Evolutionary conservation across 2,329 filamentous ascomycete genomes (phyloP).

Genomic region (Pezizomycotina sp.): DNA sequence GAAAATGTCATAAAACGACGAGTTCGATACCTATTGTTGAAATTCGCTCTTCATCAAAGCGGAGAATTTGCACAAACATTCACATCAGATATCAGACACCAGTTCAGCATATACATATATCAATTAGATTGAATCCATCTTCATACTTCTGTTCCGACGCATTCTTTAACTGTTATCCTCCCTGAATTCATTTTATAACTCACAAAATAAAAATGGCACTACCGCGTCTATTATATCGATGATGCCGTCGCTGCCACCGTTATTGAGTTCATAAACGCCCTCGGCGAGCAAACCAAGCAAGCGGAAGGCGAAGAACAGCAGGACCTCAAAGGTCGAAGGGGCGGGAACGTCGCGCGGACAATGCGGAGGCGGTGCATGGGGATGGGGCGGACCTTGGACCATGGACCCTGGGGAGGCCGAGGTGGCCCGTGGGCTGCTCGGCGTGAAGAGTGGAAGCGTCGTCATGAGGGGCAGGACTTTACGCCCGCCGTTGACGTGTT

Average conservation of each 20-base stretch:
- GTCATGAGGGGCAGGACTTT: constrained; percentile 16
- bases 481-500: constrained; percentile 21
- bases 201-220: constrained; percentile 18
- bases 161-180: too few species aligned
- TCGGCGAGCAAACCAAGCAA: constrained; percentile 19
- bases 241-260: constrained; percentile 19
- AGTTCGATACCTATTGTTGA: too few species aligned
- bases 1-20: too few species aligned
- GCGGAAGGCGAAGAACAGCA: constrained; percentile 14
- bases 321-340: constrained; percentile 1
- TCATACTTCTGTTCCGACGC: too few species aligned
- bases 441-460: too few species aligned
- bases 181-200: too few species aligned
- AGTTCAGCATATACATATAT: too few species aligned
- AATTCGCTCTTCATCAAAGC: too few species aligned
- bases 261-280: constrained; percentile 19
- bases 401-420: constrained; percentile 19
- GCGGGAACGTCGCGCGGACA: constrained; percentile 8
- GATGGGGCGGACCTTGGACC: constrained; percentile 7
- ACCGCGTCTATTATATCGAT: constrained; percentile 15
- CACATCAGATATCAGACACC: too few species aligned
- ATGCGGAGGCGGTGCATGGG: constrained; percentile 7
- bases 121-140: too few species aligned
- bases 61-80: too few species aligned
- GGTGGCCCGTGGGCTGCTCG: constrained; percentile 10